These are phyloP conservation scores for Spongiforma sp. DNA, from an alignment of 1,284 basidiomycete genomes.

Conservation along the genomic window DNA sequence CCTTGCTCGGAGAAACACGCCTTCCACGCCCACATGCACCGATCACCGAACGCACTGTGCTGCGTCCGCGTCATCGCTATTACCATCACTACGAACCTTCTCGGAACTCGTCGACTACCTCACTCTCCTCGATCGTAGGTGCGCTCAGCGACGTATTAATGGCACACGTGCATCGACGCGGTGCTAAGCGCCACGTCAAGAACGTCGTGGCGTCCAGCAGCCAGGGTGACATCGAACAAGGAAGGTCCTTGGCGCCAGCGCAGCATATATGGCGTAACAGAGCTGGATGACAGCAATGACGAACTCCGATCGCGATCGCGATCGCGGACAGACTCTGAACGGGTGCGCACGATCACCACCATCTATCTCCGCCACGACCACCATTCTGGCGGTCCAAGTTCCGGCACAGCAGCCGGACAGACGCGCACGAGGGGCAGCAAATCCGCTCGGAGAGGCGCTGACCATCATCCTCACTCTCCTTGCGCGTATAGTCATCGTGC, in stretches of 20 bases:
- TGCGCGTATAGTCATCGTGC: conserved; percentile 88
- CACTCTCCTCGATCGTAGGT: conserved; percentile 44
- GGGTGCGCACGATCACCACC: background rate
- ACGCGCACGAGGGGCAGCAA: no score
- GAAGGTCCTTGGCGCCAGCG: no score
- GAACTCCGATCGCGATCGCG: conserved; percentile 11
- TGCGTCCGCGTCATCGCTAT: background rate
- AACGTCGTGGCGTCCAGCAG: background rate
- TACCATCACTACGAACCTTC: conserved; percentile 16
- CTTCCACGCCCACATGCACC: background rate
- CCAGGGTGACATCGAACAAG: conserved; percentile 18
- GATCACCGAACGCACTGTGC: background rate
- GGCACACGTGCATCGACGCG: conserved; percentile 17
- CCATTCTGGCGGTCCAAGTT: no score
- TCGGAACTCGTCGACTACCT: conserved; percentile 24
- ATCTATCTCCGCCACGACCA: background rate
- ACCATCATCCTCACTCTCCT: conserved; percentile 83
- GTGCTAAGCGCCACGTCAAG: background rate
- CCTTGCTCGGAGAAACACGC: background rate
- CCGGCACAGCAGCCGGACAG: no score
- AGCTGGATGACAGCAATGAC: conserved; percentile 7
- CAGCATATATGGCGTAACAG: no score
- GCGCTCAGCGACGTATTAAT: conserved; percentile 49
- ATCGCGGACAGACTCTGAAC: background rate
- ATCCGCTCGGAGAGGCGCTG: conserved; percentile 68